These are phyloP conservation scores for Osmanthus fragrans DNA, from an alignment of 257 asterid species.

Conservation along the genomic window DNA sequence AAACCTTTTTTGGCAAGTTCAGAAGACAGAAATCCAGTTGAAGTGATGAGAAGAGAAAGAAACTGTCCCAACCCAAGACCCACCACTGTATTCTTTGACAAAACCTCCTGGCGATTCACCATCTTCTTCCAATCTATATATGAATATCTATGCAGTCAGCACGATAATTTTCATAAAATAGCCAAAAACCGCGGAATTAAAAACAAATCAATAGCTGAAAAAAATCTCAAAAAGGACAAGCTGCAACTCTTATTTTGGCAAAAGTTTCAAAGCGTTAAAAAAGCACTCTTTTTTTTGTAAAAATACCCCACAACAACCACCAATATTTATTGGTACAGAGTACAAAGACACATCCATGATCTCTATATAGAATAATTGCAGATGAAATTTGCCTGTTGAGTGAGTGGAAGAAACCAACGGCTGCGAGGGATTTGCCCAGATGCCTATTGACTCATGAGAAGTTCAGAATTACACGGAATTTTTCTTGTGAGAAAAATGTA, in stretches of 20 bases:
- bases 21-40: constrained; percentile 93
- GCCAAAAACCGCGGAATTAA: not conserved
- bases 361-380: not conserved
- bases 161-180: not conserved
- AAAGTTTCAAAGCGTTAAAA: not conserved
- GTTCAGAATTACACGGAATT: not conserved
- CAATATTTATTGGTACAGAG: not conserved
- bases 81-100: constrained; percentile 57
- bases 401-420: constrained; percentile 29
- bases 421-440: constrained; percentile 29
- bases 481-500: not conserved
- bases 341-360: not conserved
- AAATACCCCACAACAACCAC: not conserved
- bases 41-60: constrained; percentile 80
- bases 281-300: too few species aligned
- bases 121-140: constrained; percentile 20
- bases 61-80: constrained; percentile 83
- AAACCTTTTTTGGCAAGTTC: constrained; percentile 82
- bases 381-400: not conserved
- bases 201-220: not conserved
- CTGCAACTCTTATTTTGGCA: not conserved
- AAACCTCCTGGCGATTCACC: constrained; percentile 45
- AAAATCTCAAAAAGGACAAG: not conserved
- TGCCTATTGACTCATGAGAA: constrained; percentile 1
- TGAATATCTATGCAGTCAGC: not conserved